Conservation (phyloP, 139 green algal genomes). For the Chlorella sp. region DNA sequence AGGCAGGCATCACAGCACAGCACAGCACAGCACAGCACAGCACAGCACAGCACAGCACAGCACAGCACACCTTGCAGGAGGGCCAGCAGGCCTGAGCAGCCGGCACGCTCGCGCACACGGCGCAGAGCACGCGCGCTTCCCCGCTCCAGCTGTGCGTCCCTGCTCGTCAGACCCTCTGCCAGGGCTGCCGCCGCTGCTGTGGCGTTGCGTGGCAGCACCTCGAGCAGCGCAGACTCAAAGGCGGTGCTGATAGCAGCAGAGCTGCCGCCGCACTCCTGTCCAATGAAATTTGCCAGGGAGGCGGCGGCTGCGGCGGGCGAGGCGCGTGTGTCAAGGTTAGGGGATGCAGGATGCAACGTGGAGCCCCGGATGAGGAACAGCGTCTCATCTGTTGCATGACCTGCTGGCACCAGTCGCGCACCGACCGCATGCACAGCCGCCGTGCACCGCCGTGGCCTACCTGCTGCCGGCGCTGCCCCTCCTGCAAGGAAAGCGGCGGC, state of each 20-base stretch:
- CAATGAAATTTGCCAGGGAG: not conserved
- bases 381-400: too few relatives aligned
- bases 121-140: not conserved
- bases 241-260: not conserved
- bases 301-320: not conserved
- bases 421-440: too few relatives aligned
- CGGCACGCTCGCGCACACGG: not conserved
- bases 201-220: not conserved
- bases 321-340: too few relatives aligned
- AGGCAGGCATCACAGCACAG: not conserved
- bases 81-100: not conserved
- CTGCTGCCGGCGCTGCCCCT: not conserved
- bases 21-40: not conserved
- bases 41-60: not conserved
- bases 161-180: not conserved
- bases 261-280: not conserved
- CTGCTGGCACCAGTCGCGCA: too few relatives aligned
- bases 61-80: conserved; percentile 3
- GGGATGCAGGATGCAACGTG: too few relatives aligned
- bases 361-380: too few relatives aligned
- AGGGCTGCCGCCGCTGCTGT: not conserved
- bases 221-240: not conserved
- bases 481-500: not conserved
- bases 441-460: too few relatives aligned
- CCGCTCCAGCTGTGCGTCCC: not conserved